These are phyloP conservation scores for Cladosporium austrohemisphaericum DNA, from an alignment of 2,329 filamentous ascomycete species.

Conservation along the genomic window DNA sequence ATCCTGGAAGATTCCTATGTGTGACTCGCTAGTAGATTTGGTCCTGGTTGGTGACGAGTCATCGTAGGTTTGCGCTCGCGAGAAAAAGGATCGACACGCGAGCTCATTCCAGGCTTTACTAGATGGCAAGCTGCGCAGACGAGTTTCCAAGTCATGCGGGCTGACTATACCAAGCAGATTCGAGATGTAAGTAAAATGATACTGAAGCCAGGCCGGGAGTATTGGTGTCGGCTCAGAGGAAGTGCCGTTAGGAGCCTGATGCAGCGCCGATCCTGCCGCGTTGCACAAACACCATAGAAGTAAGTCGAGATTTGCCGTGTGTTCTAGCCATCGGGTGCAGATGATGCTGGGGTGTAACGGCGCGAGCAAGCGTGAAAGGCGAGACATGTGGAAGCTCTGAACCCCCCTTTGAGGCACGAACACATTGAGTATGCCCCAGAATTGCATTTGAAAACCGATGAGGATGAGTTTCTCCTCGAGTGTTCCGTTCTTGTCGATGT, in stretches of 20 bases:
- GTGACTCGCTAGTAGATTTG: not conserved
- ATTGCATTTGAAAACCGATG: not conserved
- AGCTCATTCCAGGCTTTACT: not conserved
- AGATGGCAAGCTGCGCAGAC: not conserved
- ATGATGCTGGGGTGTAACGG: not conserved
- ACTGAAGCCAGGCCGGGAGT: not conserved
- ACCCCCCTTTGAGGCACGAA: not conserved
- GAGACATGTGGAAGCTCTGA: not conserved
- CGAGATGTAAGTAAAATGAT: not conserved
- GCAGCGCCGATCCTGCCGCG: not conserved
- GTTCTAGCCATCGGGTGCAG: not conserved
- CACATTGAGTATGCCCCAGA: not conserved
- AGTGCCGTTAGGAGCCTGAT: not conserved
- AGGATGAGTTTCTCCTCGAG: not conserved
- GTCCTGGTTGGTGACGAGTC: no score
- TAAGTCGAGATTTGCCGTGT: not conserved
- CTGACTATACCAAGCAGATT: not conserved
- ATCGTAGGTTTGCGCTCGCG: no score
- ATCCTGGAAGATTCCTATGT: not conserved
- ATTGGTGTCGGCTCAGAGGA: no score
- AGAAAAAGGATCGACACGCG: not conserved
- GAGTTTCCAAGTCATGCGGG: not conserved
- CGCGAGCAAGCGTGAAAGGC: not conserved
- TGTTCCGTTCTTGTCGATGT: not conserved
- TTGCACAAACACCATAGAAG: not conserved